Percentiles rank a stretch among this genome's conserved stretches.
Evolutionary conservation across 2,329 filamentous ascomycete genomes (phyloP).

Genomic region (Ophiostoma fasciatum): DNA sequence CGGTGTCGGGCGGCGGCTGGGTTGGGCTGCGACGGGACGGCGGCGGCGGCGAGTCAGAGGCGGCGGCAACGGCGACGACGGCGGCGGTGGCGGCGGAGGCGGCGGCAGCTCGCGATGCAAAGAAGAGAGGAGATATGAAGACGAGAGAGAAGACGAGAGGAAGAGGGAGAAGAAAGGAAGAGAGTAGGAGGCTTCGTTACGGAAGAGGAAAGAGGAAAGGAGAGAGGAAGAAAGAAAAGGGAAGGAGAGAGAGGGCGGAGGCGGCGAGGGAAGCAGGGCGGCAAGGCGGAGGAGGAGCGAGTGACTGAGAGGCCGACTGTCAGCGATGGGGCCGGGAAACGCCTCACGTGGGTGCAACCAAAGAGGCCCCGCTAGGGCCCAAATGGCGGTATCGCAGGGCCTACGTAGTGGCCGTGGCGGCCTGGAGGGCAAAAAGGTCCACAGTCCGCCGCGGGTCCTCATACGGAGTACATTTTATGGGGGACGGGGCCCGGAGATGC

Average conservation of each 20-base stretch:
- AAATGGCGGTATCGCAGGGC: constrained; percentile 2
- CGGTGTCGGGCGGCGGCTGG: no score
- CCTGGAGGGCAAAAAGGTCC: no score
- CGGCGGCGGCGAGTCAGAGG: no score
- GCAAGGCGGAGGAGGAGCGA: neutral
- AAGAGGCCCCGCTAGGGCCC: no score
- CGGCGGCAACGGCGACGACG: no score
- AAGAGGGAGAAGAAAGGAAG: neutral
- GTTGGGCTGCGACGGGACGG: no score
- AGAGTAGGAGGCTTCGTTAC: neutral
- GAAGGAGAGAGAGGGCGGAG: neutral
- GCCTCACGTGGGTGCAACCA: constrained; percentile 3
- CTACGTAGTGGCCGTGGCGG: no score
- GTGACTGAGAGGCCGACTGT: neutral
- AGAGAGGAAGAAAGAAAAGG: neutral
- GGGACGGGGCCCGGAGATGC: no score
- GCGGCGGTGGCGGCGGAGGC: no score
- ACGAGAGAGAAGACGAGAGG: neutral
- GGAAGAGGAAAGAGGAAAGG: constrained; percentile 1
- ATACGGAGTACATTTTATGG: no score
- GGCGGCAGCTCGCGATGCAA: neutral
- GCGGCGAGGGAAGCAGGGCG: neutral
- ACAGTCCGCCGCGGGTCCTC: no score
- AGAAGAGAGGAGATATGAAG: neutral
- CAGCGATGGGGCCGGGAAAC: constrained; percentile 5